These are phyloP conservation scores for Eremothecium cymbalariae DNA, from an alignment of 1,139 yeast species.

Conservation along the genomic window DNA sequence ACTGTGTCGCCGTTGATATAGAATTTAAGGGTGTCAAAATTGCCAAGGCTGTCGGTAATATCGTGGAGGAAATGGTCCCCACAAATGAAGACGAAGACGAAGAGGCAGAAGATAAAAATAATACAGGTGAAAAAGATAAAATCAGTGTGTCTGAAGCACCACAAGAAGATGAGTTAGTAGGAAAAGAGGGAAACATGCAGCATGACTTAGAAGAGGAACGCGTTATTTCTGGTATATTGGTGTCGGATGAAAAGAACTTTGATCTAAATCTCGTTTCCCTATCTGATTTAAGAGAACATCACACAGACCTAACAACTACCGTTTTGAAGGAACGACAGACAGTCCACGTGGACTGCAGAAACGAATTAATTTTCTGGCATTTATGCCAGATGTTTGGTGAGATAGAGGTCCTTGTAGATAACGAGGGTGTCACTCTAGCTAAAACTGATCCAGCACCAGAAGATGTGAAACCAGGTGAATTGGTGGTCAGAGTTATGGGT, in stretches of 20 bases:
- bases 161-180: constrained; percentile 9
- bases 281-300: constrained; percentile 78
- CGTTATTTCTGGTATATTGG: constrained; percentile 76
- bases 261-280: constrained; percentile 75
- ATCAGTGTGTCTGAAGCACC: constrained; percentile 11
- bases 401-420: constrained; percentile 57
- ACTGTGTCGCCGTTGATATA: constrained; percentile 71
- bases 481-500: constrained; percentile 42
- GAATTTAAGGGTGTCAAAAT: constrained; percentile 77
- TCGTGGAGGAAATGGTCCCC: constrained; percentile 38
- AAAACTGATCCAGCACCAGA: constrained; percentile 31
- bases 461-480: constrained; percentile 25
- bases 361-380: constrained; percentile 79
- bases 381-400: constrained; percentile 93
- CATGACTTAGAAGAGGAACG: constrained; percentile 21
- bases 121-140: constrained; percentile 7
- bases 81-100: constrained; percentile 18
- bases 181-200: not conserved
- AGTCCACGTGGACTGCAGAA: constrained; percentile 69
- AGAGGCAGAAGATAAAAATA: constrained; percentile 10
- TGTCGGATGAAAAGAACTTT: constrained; percentile 69
- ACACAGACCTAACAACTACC: constrained; percentile 76
- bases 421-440: constrained; percentile 32
- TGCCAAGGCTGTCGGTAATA: constrained; percentile 76
- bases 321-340: constrained; percentile 75